These are phyloP conservation scores for Phycomyces nitens DNA, from an alignment of 192 early-diverging fungal species.

Conservation along the genomic window DNA sequence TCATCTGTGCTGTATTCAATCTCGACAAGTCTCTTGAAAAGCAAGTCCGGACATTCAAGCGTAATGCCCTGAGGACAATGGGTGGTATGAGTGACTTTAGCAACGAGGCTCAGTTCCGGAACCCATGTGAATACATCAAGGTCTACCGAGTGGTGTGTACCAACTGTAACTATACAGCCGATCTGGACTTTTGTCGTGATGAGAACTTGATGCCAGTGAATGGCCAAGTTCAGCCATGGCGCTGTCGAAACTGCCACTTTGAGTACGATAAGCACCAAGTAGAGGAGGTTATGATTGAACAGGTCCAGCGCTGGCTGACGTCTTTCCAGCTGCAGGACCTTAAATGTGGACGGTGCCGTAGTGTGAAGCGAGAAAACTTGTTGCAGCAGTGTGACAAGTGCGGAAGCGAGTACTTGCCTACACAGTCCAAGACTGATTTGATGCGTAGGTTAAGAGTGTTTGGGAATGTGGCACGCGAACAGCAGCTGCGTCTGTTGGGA, in stretches of 20 bases:
- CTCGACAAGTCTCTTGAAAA: slow-evolving; percentile 70
- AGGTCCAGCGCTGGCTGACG: slow-evolving; percentile 60
- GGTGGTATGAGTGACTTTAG: slow-evolving; percentile 77
- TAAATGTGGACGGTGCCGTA: slow-evolving; percentile 73
- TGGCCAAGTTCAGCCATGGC: slow-evolving; percentile 54
- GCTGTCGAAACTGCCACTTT: slow-evolving; percentile 70
- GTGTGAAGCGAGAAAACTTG: slow-evolving; percentile 80
- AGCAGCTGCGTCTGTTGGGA: slow-evolving; percentile 50
- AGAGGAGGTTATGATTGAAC: slow-evolving; percentile 79
- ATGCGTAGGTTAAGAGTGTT: slow-evolving; percentile 58
- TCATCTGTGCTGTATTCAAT: slow-evolving; percentile 69
- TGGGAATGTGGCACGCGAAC: slow-evolving; percentile 58
- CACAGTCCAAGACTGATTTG: slow-evolving; percentile 48
- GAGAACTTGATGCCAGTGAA: slow-evolving; percentile 56
- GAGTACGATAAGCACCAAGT: slow-evolving; percentile 78
- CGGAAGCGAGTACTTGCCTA: slow-evolving; percentile 57
- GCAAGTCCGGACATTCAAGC: slow-evolving; percentile 78
- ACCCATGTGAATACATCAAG: slow-evolving; percentile 79
- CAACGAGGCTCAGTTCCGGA: slow-evolving; percentile 69
- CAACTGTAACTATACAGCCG: slow-evolving; percentile 79
- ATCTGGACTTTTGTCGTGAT: slow-evolving; percentile 91
- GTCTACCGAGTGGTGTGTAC: slow-evolving; percentile 82
- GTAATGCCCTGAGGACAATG: slow-evolving; percentile 71
- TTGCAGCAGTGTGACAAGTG: slow-evolving; percentile 68
- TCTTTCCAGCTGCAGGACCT: slow-evolving; percentile 90